phyloP scores from a whole-genome alignment of 2,329 filamentous ascomycete species.

The Phaeosphaeriaceae sp. region DNA sequence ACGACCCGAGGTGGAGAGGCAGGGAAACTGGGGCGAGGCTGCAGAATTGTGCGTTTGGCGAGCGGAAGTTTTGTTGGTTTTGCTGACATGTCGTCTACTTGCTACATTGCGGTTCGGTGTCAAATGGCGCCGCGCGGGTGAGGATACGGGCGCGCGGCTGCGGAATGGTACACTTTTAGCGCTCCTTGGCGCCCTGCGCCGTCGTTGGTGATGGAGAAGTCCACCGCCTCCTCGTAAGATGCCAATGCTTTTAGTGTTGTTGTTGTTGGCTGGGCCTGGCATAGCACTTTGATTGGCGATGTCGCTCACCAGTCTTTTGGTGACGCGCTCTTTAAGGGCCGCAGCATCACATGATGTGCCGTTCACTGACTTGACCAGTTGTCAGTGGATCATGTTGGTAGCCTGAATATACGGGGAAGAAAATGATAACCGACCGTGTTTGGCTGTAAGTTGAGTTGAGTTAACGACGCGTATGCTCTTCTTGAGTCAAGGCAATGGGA shows the following conservation, averaged over 20 bases:
- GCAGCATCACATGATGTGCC: too few relatives aligned
- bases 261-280: too few relatives aligned
- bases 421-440: neutral
- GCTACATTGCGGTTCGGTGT: neutral
- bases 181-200: too few relatives aligned
- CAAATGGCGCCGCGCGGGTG: neutral
- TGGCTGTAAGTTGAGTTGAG: neutral
- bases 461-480: neutral
- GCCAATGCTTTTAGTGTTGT: too few relatives aligned
- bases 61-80: neutral
- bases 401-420: neutral
- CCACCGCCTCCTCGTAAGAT: too few relatives aligned
- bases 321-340: too few relatives aligned
- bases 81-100: neutral
- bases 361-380: too few relatives aligned
- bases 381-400: too few relatives aligned
- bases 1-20: neutral
- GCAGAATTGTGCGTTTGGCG: neutral
- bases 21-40: neutral
- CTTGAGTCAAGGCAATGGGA: neutral
- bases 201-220: too few relatives aligned
- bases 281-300: too few relatives aligned
- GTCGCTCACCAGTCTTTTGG: too few relatives aligned
- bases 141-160: neutral
- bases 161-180: neutral